phyloP scores from a whole-genome alignment of 768 basidiomycete species.

The Mycena haematopus region DNA sequence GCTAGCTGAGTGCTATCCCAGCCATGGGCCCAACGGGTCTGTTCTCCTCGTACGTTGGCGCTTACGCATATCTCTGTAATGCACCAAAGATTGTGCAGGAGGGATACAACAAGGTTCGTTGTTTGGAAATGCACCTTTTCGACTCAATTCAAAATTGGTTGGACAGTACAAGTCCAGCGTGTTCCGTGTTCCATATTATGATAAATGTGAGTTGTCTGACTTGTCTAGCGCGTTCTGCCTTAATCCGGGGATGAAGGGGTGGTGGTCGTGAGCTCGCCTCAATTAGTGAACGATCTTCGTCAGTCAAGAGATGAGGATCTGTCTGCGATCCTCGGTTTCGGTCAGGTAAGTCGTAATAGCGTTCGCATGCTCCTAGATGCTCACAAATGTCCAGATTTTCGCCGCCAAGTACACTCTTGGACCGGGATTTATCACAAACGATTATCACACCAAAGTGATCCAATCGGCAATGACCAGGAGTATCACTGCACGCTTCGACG shows the following conservation, averaged over 20 bases:
- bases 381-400: not conserved
- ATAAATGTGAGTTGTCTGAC: not conserved
- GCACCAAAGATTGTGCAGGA: not conserved
- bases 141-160: no score
- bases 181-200: not conserved
- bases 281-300: constrained; percentile 57
- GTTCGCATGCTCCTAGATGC: not conserved
- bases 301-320: constrained; percentile 40
- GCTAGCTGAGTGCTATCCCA: not conserved
- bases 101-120: not conserved
- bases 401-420: constrained; percentile 18
- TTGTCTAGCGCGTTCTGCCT: not conserved
- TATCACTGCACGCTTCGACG: constrained; percentile 24
- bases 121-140: not conserved
- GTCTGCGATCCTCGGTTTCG: constrained; percentile 30
- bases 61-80: not conserved
- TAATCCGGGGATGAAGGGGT: constrained; percentile 48
- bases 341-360: constrained; percentile 31
- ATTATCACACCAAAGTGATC: constrained; percentile 29
- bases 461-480: constrained; percentile 28
- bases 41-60: not conserved
- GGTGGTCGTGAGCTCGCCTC: constrained; percentile 48
- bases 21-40: not conserved
- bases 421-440: constrained; percentile 2
- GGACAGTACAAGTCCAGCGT: not conserved